Evolutionary conservation across 257 asterid species (phyloP).

Genomic region (Mentha longifolia): DNA sequence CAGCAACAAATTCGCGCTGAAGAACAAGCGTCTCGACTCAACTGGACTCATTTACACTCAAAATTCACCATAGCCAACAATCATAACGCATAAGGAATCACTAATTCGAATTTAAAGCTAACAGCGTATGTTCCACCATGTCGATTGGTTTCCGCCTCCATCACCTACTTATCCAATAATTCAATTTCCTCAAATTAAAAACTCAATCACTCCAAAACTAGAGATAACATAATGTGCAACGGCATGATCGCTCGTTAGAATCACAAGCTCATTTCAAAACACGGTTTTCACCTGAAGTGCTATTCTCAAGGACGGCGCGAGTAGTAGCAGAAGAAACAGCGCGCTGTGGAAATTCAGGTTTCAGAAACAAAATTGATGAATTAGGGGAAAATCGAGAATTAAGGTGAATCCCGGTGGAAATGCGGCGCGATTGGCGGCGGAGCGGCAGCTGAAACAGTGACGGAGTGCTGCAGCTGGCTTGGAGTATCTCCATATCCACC

Average conservation of each 20-base stretch:
- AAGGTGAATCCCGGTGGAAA: conserved; percentile 7
- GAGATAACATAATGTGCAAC: background rate
- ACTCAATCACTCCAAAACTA: conserved; percentile 2
- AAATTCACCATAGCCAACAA: conserved; percentile 1
- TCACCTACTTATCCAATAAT: background rate
- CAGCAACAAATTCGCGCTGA: background rate
- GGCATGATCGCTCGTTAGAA: background rate
- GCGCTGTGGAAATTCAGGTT: conserved; percentile 29
- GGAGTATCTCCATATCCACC: conserved; percentile 57
- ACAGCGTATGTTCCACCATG: background rate
- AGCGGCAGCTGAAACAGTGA: conserved; percentile 20
- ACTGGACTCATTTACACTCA: background rate
- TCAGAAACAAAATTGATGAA: conserved; percentile 20
- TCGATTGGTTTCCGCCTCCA: background rate
- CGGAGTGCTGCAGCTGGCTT: conserved; percentile 38
- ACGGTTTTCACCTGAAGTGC: conserved; percentile 42
- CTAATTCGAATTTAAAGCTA: background rate
- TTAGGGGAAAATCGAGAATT: background rate
- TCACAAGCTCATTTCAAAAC: background rate
- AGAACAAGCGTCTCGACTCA: background rate
- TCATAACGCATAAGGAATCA: background rate
- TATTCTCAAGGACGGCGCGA: conserved; percentile 42
- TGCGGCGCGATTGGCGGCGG: conserved; percentile 17
- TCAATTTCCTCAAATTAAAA: conserved; percentile 15
- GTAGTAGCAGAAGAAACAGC: conserved; percentile 34